Conservation (phyloP, 306 rosid species). For the Cucumis cinereus region DNA sequence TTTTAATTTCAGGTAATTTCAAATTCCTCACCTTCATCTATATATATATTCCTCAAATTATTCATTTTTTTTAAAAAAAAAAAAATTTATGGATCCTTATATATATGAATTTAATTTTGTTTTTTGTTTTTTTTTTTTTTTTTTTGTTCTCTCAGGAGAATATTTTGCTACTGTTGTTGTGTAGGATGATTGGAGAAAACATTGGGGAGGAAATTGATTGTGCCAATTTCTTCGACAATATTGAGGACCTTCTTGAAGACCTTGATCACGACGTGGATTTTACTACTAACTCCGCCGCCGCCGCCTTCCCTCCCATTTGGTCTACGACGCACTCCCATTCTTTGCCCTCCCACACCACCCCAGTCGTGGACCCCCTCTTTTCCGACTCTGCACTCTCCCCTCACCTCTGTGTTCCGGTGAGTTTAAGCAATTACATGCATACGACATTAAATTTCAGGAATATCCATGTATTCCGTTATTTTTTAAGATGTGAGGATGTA, state of each 20-base stretch:
- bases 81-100: no score
- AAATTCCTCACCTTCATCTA: no score
- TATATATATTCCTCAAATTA: no score
- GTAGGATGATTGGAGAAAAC: constrained; percentile 65
- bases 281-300: constrained; percentile 12
- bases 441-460: no score
- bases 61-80: no score
- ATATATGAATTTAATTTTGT: no score
- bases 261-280: constrained; percentile 30
- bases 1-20: background rate
- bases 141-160: no score
- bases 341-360: constrained; percentile 19
- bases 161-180: no score
- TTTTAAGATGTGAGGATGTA: no score
- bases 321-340: constrained; percentile 18
- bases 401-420: constrained; percentile 86
- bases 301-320: constrained; percentile 47
- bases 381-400: constrained; percentile 60
- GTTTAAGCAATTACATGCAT: background rate
- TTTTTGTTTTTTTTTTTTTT: no score
- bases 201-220: constrained; percentile 76
- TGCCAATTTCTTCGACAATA: constrained; percentile 84
- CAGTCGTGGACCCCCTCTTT: constrained; percentile 34
- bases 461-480: no score
- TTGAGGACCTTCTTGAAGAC: constrained; percentile 78